Evolutionary conservation across 441 rosid species (phyloP), one percentile per base, ranked within the genome.

Genomic region (Brassica hybrid): DNA sequence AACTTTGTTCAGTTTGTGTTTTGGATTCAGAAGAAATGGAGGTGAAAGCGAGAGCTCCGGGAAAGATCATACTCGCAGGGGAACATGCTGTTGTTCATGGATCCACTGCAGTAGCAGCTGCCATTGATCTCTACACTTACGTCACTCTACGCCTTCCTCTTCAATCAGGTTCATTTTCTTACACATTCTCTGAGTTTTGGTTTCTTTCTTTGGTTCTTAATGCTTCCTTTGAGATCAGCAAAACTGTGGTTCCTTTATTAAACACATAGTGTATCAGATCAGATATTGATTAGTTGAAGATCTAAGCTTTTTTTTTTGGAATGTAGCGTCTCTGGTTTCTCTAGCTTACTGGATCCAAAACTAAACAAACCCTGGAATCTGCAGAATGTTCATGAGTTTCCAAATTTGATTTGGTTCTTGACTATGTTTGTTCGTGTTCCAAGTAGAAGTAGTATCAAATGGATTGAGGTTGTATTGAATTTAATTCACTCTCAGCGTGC

Each of bases 71-170:
- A 65, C 92, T 95, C 21, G 83, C 97, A 56, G 98, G 99, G 2
- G 99, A 95, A 77, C 99, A 95, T 61, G 99, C 97, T 0, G 99
- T 95, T 72, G 98, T 95, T 57, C 97, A 95, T 79, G 98, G 98
- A 79, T 87, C 91, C 67, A 84, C 96, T 2, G 99, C 99, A 5
- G 90, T 93, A 38, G 99, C 97, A 50, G 89, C 98, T 41, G 88
- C 97, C 83, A 86, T 95, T 89, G 84, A 87, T 85, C 97, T 95
- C 83, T 93, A 78, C 81, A 91, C 96, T 70, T 74, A 69, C 18
- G 87, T 84, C 74, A 74, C 94, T 66, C 83, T 95, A 30, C 87
- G 86, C 52, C 73, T 85, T 81, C 86, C 89, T 4, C 54, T 76
- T 75, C 82, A 80, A 52, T 76, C 88, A 74, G 92, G 96, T 89